Percentiles rank a stretch among this genome's conserved stretches.
Evolutionary conservation across 108 stramenopile species (phyloP).

Genomic region (Skeletonema potamos): DNA sequence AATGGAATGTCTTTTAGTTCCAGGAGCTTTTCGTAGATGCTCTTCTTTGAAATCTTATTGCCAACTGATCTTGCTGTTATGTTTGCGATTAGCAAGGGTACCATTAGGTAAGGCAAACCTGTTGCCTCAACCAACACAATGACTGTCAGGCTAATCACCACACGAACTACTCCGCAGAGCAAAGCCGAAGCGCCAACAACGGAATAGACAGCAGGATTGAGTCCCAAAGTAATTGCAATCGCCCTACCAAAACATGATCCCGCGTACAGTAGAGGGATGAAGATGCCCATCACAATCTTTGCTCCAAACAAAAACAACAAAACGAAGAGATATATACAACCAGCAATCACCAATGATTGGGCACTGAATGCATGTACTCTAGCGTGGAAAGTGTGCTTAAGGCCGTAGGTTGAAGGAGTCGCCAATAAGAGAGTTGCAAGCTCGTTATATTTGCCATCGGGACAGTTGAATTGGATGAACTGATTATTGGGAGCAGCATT

Average conservation of each 20-base stretch:
- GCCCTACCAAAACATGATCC: conserved; percentile 59
- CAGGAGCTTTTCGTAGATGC: conserved; percentile 80
- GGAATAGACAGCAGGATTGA: conserved; percentile 60
- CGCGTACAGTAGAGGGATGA: conserved; percentile 59
- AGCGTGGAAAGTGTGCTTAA: conserved; percentile 39
- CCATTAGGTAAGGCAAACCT: conserved; percentile 74
- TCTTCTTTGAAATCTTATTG: conserved; percentile 59
- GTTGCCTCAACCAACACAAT: conserved; percentile 83
- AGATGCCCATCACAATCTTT: conserved; percentile 71
- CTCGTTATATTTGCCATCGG: conserved; percentile 72
- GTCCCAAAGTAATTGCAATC: conserved; percentile 43
- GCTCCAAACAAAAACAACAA: conserved; percentile 51
- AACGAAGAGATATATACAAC: not conserved
- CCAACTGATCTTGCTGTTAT: conserved; percentile 70
- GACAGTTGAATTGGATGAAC: conserved; percentile 40
- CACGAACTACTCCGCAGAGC: conserved; percentile 80
- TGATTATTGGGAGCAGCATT: conserved; percentile 11
- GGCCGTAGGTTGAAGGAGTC: not conserved
- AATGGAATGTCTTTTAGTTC: conserved; percentile 33
- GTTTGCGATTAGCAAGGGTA: conserved; percentile 74
- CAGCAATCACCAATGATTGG: conserved; percentile 42
- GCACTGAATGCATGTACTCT: conserved; percentile 53
- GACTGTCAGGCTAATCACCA: conserved; percentile 85
- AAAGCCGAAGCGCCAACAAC: conserved; percentile 82
- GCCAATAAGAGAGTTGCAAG: conserved; percentile 64